Conservation (phyloP, 108 stramenopile genomes). For the Conticribra weissflogii region DNA sequence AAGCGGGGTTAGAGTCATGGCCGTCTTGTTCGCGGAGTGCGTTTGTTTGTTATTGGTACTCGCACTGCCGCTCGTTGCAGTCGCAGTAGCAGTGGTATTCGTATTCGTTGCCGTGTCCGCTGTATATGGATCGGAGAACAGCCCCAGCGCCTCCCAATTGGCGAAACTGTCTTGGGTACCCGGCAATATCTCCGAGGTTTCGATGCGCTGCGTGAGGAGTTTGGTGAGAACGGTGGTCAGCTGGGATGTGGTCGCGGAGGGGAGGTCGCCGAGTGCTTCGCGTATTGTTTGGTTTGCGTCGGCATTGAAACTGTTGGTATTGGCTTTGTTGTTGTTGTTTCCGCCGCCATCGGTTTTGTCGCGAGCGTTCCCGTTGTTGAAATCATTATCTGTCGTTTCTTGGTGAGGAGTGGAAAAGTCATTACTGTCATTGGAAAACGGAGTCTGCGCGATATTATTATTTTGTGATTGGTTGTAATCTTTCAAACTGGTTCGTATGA, state of each 20-base stretch:
- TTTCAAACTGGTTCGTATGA: too few relatives aligned
- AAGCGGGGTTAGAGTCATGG: slow-evolving; percentile 55
- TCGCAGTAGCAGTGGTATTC: neutral
- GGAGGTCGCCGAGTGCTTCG: slow-evolving; percentile 36
- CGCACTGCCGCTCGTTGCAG: neutral
- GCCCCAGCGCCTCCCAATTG: slow-evolving; percentile 58
- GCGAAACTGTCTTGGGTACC: slow-evolving; percentile 63
- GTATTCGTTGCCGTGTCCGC: too few relatives aligned
- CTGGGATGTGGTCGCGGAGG: slow-evolving; percentile 28
- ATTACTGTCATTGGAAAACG: too few relatives aligned
- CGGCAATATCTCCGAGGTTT: slow-evolving; percentile 50
- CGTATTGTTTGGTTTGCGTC: too few relatives aligned
- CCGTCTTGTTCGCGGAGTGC: slow-evolving; percentile 5
- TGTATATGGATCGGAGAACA: neutral
- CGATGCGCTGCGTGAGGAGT: slow-evolving; percentile 58
- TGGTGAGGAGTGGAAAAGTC: too few relatives aligned
- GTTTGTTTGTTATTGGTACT: neutral
- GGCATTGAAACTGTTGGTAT: neutral
- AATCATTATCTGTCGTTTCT: too few relatives aligned
- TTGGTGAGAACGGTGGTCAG: slow-evolving; percentile 30
- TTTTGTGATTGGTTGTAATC: too few relatives aligned
- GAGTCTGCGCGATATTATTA: too few relatives aligned
- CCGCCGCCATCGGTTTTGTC: too few relatives aligned
- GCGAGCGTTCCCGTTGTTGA: too few relatives aligned
- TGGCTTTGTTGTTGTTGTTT: neutral